Conservation (phyloP, 2,329 filamentous ascomycete genomes). For the Phaeomoniella chlamydospora region DNA sequence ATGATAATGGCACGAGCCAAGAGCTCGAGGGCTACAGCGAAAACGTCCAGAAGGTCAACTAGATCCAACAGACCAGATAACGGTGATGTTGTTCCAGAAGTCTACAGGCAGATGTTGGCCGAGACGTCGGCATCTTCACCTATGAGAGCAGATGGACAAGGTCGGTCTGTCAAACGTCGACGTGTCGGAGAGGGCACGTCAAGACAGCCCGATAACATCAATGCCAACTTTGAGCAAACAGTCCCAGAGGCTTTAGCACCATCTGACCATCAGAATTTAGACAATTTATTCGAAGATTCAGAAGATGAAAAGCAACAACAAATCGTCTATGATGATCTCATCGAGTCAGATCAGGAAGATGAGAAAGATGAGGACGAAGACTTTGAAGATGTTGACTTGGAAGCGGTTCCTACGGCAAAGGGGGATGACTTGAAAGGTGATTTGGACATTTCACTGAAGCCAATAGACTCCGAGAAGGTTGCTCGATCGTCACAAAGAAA, state of each 20-base stretch:
- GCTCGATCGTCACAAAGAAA: slow-evolving; percentile 25
- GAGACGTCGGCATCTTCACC: slow-evolving; percentile 21
- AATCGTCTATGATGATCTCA: slow-evolving; percentile 31
- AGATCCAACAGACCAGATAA: slow-evolving; percentile 5
- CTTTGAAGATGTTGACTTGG: slow-evolving; percentile 41
- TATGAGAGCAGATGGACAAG: slow-evolving; percentile 9
- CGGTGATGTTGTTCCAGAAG: slow-evolving; percentile 17
- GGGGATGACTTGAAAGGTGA: slow-evolving; percentile 13
- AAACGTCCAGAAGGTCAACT: slow-evolving; percentile 5
- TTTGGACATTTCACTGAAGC: slow-evolving; percentile 18
- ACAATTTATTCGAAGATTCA: slow-evolving; percentile 9
- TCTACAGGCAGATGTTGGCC: slow-evolving; percentile 26
- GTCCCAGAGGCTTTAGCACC: too few relatives aligned
- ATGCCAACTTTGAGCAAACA: too few relatives aligned
- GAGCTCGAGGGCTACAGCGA: neutral
- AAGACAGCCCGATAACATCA: slow-evolving; percentile 9
- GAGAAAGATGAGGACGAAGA: slow-evolving; percentile 46
- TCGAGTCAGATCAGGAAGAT: slow-evolving; percentile 42
- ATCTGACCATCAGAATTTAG: too few relatives aligned
- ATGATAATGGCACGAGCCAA: neutral
- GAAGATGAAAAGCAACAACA: slow-evolving; percentile 12
- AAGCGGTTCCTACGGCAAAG: slow-evolving; percentile 20
- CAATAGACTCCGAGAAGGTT: slow-evolving; percentile 3
- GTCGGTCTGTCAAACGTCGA: slow-evolving; percentile 22
- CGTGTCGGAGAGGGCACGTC: slow-evolving; percentile 17